phyloP scores from a whole-genome alignment of 768 basidiomycete species.

The Psilocybe tampanensis region DNA sequence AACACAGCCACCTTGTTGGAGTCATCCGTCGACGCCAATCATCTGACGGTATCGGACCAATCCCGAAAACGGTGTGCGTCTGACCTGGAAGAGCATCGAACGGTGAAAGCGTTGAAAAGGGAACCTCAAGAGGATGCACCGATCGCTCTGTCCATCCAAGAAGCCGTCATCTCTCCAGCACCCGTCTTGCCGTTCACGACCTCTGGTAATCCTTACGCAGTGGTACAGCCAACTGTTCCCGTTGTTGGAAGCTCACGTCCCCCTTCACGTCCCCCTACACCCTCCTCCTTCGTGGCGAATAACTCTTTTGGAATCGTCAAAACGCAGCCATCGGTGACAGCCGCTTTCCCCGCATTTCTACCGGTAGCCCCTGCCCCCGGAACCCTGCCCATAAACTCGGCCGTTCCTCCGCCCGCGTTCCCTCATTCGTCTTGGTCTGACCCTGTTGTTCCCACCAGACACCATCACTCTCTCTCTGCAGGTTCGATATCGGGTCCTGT shows the following conservation, averaged over 20 bases:
- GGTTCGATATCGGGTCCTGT: slow-evolving; percentile 30
- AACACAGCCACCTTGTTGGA: slow-evolving; percentile 12
- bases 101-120: slow-evolving; percentile 47
- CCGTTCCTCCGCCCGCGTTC: slow-evolving; percentile 19
- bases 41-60: slow-evolving; percentile 36
- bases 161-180: slow-evolving; percentile 18
- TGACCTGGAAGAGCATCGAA: slow-evolving; percentile 43
- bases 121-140: slow-evolving; percentile 48
- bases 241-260: slow-evolving; percentile 37
- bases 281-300: slow-evolving; percentile 29
- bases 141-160: slow-evolving; percentile 29
- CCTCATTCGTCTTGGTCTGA: slow-evolving; percentile 42
- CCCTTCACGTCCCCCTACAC: slow-evolving; percentile 28
- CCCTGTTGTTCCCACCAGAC: slow-evolving; percentile 35
- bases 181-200: slow-evolving; percentile 4
- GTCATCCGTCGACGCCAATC: slow-evolving; percentile 26
- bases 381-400: slow-evolving; percentile 14
- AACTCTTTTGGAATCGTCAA: slow-evolving; percentile 31
- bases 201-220: slow-evolving; percentile 12
- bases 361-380: slow-evolving; percentile 11
- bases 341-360: slow-evolving; percentile 25
- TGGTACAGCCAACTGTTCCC: slow-evolving; percentile 15
- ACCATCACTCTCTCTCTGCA: slow-evolving; percentile 45
- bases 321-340: slow-evolving; percentile 22
- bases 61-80: slow-evolving; percentile 48